phyloP scores from a whole-genome alignment of 164 flowering plant species.

The Protea cynaroides region DNA sequence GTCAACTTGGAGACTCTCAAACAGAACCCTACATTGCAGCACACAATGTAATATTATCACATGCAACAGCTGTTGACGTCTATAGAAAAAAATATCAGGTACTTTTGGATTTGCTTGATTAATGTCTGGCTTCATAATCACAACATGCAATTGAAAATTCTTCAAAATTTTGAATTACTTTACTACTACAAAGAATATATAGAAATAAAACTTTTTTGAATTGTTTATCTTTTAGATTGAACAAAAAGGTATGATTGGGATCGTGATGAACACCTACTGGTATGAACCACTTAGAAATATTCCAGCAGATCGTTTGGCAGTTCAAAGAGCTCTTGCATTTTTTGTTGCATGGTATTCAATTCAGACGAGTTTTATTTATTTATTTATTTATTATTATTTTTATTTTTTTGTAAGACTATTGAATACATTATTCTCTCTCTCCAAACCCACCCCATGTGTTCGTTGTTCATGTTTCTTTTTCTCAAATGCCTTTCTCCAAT shows the following conservation, averaged over 20 bases:
- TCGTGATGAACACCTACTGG: not conserved
- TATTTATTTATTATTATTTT: too few relatives aligned
- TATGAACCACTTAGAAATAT: not conserved
- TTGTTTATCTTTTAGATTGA: not conserved
- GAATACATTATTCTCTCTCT: too few relatives aligned
- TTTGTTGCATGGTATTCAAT: not conserved
- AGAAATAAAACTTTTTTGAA: not conserved
- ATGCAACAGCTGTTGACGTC: too few relatives aligned
- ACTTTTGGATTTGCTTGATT: too few relatives aligned
- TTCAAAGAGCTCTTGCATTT: not conserved
- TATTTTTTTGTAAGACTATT: too few relatives aligned
- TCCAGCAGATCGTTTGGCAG: not conserved
- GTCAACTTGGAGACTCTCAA: not conserved
- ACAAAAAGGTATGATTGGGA: not conserved
- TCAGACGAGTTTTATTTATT: not conserved
- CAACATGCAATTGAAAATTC: too few relatives aligned
- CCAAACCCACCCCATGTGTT: too few relatives aligned
- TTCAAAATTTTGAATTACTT: too few relatives aligned
- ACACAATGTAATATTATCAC: too few relatives aligned
- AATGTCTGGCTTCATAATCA: too few relatives aligned
- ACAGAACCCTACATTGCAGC: not conserved
- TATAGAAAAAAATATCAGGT: constrained; percentile 3
- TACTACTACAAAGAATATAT: not conserved
- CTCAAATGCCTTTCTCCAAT: too few relatives aligned
- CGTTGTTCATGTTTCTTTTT: too few relatives aligned